phyloP scores from a whole-genome alignment of 495 filamentous ascomycete genomes.

The Hypoxylon rickii region DNA sequence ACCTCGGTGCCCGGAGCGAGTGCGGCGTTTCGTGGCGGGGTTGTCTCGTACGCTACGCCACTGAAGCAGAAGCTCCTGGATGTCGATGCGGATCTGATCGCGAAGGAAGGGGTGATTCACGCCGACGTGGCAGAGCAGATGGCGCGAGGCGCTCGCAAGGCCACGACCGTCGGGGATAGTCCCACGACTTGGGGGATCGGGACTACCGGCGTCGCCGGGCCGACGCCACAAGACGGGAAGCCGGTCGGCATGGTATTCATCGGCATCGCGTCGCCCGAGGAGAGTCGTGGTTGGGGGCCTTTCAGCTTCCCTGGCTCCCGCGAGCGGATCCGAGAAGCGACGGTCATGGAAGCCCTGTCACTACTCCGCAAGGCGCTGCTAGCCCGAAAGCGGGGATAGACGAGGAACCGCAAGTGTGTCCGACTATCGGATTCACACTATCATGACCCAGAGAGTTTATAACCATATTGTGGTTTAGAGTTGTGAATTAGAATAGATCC shows the following conservation, averaged over 20 bases:
- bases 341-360: not conserved
- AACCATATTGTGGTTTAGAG: too few relatives aligned
- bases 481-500: too few relatives aligned
- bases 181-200: not conserved
- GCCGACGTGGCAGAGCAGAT: not conserved
- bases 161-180: not conserved
- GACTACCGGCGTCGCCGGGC: not conserved
- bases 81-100: not conserved
- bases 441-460: not conserved
- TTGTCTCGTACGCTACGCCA: not conserved
- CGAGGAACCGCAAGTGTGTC: too few relatives aligned
- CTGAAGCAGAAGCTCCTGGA: not conserved
- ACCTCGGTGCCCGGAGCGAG: not conserved
- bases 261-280: not conserved
- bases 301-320: not conserved
- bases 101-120: not conserved
- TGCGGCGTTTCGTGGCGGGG: not conserved
- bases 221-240: not conserved
- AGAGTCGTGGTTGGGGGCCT: not conserved
- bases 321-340: not conserved
- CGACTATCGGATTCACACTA: too few relatives aligned
- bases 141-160: not conserved
- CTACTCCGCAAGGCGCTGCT: not conserved
- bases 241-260: not conserved
- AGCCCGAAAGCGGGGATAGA: not conserved